Evolutionary conservation across 495 filamentous ascomycete genomes (phyloP).

Genomic region (Penicillium egyptiacum): DNA sequence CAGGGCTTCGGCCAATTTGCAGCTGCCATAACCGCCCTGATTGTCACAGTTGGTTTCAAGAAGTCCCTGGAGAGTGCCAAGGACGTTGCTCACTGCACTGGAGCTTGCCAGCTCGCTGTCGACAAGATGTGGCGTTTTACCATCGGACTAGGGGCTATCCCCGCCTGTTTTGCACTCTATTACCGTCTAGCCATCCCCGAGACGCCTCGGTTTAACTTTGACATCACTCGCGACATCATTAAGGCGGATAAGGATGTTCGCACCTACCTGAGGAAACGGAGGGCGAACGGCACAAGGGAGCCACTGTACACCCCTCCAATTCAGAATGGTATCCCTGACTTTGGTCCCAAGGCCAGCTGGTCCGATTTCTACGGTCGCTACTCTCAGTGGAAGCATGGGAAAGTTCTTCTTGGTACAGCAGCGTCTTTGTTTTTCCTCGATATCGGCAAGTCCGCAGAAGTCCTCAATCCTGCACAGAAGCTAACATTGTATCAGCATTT

Average conservation of each 20-base stretch:
- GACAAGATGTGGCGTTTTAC: conserved; percentile 86
- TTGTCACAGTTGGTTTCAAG: conserved; percentile 72
- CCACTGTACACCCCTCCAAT: conserved; percentile 48
- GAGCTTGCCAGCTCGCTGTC: conserved; percentile 65
- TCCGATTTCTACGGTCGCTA: conserved; percentile 66
- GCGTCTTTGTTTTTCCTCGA: conserved; percentile 80
- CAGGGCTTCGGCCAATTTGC: conserved; percentile 76
- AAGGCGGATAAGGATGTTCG: conserved; percentile 66
- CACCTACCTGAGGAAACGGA: conserved; percentile 58
- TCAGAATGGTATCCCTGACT: conserved; percentile 38
- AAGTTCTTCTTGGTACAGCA: conserved; percentile 72
- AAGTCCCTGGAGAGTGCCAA: conserved; percentile 57
- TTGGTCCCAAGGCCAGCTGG: conserved; percentile 65
- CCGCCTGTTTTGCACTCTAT: conserved; percentile 73
- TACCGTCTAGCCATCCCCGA: conserved; percentile 89
- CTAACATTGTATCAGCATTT: conserved; percentile 54
- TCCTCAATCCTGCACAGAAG: neutral
- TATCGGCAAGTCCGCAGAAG: conserved; percentile 37
- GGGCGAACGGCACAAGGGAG: conserved; percentile 63
- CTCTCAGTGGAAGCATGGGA: conserved; percentile 63
- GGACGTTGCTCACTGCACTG: conserved; percentile 53
- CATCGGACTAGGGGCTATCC: conserved; percentile 78
- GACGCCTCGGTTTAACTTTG: conserved; percentile 80
- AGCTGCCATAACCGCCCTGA: conserved; percentile 68
- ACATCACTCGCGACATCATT: conserved; percentile 70